phyloP scores from a whole-genome alignment of 2,329 filamentous ascomycete genomes.

The Blastomyces parvus region DNA sequence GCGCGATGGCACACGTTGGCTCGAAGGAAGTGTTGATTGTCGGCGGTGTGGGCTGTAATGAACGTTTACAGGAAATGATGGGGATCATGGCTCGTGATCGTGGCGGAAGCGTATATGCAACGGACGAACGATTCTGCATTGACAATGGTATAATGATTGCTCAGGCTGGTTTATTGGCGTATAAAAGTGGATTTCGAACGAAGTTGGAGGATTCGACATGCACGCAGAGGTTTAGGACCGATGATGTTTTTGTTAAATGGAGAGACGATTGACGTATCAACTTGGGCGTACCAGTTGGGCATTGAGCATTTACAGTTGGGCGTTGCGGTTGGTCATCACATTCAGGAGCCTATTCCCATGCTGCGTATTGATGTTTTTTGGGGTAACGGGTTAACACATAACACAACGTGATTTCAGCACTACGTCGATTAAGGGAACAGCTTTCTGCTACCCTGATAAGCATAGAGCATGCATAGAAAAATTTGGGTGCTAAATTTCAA shows the following conservation, averaged over 20 bases:
- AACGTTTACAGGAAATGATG: conserved; percentile 97
- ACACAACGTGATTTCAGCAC: background rate
- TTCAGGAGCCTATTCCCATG: background rate
- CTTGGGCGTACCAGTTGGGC: background rate
- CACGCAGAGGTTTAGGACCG: conserved; percentile 73
- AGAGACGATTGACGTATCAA: conserved; percentile 40
- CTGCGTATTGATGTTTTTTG: background rate
- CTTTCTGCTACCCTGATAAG: background rate
- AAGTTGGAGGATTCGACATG: conserved; percentile 71
- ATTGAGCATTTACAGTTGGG: conserved; percentile 3
- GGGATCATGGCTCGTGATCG: conserved; percentile 82
- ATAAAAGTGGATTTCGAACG: conserved; percentile 69
- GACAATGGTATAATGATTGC: conserved; percentile 99
- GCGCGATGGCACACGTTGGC: conserved; percentile 96
- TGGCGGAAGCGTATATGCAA: conserved; percentile 84
- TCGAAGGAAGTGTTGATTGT: conserved; percentile 90
- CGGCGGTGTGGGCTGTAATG: conserved; percentile 90
- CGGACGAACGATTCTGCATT: conserved; percentile 95
- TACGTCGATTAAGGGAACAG: background rate
- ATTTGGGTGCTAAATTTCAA: background rate
- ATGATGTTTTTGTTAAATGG: conserved; percentile 73
- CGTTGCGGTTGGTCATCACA: background rate
- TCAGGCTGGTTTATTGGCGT: conserved; percentile 82
- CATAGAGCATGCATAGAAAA: background rate
- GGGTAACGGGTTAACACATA: background rate